Base-by-base conservation (phyloP, 148 eudicot genomes). In the Limonium bicolor region DNA sequence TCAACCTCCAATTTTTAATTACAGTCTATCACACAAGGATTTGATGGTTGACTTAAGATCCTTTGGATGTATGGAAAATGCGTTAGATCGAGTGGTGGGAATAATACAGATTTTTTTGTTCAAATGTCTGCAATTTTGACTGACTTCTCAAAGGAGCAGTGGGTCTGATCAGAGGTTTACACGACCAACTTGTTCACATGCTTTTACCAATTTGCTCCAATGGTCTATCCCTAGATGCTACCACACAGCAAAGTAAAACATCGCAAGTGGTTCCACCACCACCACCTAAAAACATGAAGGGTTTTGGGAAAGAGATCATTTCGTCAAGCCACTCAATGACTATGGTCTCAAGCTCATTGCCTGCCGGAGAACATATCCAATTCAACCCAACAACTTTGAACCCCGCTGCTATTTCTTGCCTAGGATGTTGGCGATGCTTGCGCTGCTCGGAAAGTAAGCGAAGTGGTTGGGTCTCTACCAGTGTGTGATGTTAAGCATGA, bases 111-210 rank as follows among this genome's bases (percentile, higher is more conserved):
- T 57, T 74, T 74, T 3, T 32, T 17, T 0, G 75, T 75, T 2
- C 42, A 40, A n/a, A 74, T 69, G 6, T 75, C 80, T 15, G 75
- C 80, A 7, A 74, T 69, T 27, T 69, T 58, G 2, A 66, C 54
- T 0, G 80, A 67, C 46, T 74, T 74, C 27, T 64, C 54, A 41
- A 65, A 37, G 0, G 75, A 61, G 32, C 64, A 69, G 26, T 74
- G 80, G 21, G 80, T 69, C 41, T 74, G 80, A 23, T 74, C 80
- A 0, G 80, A 74, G 1, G 63, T 68, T 13, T 74, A 74, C 4
- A 74, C 65, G 0, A 74, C 80, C 7, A 74, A 40, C 48, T 69
- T 74, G 35, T 55, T 54, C 19, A 73, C 55, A 17, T 51, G 46
- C 0, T 65, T 1, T 57, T 26, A 0, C 75, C 75, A 4, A 55